Base-by-base conservation (phyloP, 1,284 basidiomycete genomes). In the Phellopilus nigrolimitatus region DNA sequence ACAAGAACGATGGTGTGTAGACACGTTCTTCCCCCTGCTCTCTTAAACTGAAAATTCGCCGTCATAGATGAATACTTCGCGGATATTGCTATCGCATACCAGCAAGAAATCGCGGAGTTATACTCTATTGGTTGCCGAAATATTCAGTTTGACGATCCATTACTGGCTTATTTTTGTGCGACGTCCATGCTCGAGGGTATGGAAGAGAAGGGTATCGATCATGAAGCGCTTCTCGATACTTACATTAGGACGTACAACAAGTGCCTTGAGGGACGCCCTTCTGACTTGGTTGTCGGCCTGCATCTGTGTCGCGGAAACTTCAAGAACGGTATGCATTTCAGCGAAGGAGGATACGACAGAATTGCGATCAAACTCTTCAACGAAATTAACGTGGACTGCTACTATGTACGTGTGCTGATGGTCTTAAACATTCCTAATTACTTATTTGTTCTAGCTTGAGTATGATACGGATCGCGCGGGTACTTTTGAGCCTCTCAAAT, bases 241-340 rank as follows among this genome's bases (percentile, higher is more conserved):
- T 91, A 89, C 64, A 81, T 88, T 60, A 73, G 74, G 44, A 72
- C 82, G 46, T 84, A 86, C 72, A 88, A 88, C 66, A 71, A 81
- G 39, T 80, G 77, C 56, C 72, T 88, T 10, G 66, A 71, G 52
- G 72, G 69, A 47, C 75, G 78, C 36, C 84, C 84, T 1, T 59
- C 59, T 30, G 86, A 90, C 67, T 74, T 92, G 70, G 76, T 68
- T 34, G 68, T 84, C 25, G 80, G 85, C 8, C 66, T 91, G 25
- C 89, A 92, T 64, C 76, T 89, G 58, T 91, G 88, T 66, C 76
- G 88, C 48, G 87, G 88, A 19, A 91, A 91, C 70, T 90, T 81
- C 71, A 82, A 71, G 66, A 78, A 78, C 50, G 82, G 84, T 19
- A 62, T 78, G 12, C 79, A 87, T 62, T 89, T 88, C 66, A 73